Evolutionary conservation across 768 basidiomycete species (phyloP).

Genomic region (Termitomyces sp.): DNA sequence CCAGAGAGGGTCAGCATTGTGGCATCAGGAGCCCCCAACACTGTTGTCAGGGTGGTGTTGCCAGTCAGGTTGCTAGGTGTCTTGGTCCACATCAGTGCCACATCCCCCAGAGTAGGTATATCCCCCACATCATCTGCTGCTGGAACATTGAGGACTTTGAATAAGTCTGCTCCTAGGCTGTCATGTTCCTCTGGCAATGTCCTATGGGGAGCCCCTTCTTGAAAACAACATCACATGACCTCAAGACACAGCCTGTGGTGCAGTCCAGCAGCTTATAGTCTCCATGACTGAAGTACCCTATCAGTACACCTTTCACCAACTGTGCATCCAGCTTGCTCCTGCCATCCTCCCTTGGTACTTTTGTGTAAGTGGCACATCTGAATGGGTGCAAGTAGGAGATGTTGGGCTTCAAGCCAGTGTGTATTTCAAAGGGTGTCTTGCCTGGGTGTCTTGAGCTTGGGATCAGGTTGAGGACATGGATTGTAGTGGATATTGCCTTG

Average conservation of each 20-base stretch:
- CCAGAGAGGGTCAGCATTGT: no score
- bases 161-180: neutral
- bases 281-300: neutral
- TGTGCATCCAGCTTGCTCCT: neutral
- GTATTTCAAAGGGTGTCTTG: no score
- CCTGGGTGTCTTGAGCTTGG: no score
- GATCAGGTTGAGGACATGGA: no score
- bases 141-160: neutral
- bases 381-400: neutral
- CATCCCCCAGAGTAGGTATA: no score
- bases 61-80: no score
- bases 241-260: neutral
- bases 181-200: neutral
- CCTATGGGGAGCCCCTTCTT: neutral
- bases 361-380: neutral
- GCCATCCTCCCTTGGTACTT: neutral
- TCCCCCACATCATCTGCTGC: no score
- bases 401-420: no score
- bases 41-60: no score
- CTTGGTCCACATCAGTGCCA: no score
- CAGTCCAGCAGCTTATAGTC: neutral
- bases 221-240: neutral
- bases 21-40: no score
- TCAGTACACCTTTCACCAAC: neutral
- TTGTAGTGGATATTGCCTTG: no score